phyloP scores from a whole-genome alignment of 2,329 filamentous ascomycete species.

The Phialemonium atrogriseum region DNA sequence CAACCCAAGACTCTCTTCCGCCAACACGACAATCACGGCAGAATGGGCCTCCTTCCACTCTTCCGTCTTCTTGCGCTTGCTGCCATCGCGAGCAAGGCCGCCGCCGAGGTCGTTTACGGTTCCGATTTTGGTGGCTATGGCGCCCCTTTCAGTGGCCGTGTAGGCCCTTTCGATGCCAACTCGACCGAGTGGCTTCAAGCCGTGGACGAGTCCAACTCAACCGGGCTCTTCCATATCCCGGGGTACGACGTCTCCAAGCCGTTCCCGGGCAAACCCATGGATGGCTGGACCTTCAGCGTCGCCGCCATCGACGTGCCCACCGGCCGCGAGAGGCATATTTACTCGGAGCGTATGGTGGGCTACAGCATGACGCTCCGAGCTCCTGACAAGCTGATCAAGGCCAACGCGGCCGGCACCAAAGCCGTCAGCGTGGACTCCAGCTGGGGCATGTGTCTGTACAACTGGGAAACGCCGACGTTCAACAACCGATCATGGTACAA shows the following conservation, averaged over 20 bases:
- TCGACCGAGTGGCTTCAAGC: conserved; percentile 4
- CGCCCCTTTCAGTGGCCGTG: not conserved
- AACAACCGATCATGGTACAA: conserved; percentile 1
- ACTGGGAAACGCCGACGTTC: conserved; percentile 2
- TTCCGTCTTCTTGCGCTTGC: no score
- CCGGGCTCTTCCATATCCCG: conserved; percentile 6
- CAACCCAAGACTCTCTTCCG: no score
- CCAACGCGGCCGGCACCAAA: conserved; percentile 3
- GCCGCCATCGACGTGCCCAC: conserved; percentile 5
- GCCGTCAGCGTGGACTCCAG: conserved; percentile 6
- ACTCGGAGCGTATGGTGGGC: conserved; percentile 3
- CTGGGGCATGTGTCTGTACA: conserved; percentile 11
- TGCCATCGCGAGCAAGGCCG: no score
- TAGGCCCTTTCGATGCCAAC: conserved; percentile 8
- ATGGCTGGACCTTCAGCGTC: conserved; percentile 8
- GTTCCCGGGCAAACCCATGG: conserved; percentile 5
- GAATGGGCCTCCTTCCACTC: no score
- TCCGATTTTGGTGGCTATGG: conserved; percentile 7
- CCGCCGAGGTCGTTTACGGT: no score
- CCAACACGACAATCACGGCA: no score
- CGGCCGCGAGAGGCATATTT: not conserved
- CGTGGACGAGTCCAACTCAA: conserved; percentile 6
- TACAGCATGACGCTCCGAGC: conserved; percentile 6
- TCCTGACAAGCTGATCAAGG: conserved; percentile 2
- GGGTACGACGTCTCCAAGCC: conserved; percentile 9